Percentiles rank a stretch among this genome's conserved stretches.
phyloP scores from a whole-genome alignment of 192 early-diverging fungal genomes.

The Coemansia erecta region DNA sequence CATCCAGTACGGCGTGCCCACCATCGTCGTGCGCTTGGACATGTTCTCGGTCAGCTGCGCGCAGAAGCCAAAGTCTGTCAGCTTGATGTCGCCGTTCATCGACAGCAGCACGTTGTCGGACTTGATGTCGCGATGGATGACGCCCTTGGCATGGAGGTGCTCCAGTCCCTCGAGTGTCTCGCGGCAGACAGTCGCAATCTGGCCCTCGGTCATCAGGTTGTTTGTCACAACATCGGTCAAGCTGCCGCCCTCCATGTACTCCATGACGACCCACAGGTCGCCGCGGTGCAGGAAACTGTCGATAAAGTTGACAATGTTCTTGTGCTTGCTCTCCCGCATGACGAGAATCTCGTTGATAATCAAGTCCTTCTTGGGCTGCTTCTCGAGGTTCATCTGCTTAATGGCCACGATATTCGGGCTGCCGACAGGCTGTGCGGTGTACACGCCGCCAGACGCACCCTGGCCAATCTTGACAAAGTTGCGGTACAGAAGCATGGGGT shows the following conservation, averaged over 20 bases:
- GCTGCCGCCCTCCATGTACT: constrained; percentile 95
- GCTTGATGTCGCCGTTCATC: constrained; percentile 73
- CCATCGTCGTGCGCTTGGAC: constrained; percentile 81
- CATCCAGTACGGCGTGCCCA: constrained; percentile 97
- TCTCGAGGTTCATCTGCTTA: constrained; percentile 94
- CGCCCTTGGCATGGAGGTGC: constrained; percentile 71
- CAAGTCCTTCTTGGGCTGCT: constrained; percentile 94
- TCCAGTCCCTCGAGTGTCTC: constrained; percentile 79
- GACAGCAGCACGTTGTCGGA: constrained; percentile 81
- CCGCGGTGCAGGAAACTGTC: constrained; percentile 79
- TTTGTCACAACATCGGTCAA: constrained; percentile 93
- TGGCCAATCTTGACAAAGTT: constrained; percentile 91
- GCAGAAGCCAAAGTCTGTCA: constrained; percentile 91
- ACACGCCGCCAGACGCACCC: constrained; percentile 95
- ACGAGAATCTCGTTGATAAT: constrained; percentile 93
- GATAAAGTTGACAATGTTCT: constrained; percentile 93
- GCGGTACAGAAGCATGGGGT: constrained; percentile 83
- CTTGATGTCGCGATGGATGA: constrained; percentile 87
- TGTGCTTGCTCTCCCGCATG: constrained; percentile 84
- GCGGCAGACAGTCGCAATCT: constrained; percentile 86
- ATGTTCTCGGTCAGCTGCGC: constrained; percentile 77
- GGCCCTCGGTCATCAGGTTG: constrained; percentile 82
- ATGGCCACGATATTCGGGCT: constrained; percentile 79
- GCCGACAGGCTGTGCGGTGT: constrained; percentile 69
- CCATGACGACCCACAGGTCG: constrained; percentile 95